Evolutionary conservation across 2,329 filamentous ascomycete genomes (phyloP).

Genomic region (Rutstroemia sp.): DNA sequence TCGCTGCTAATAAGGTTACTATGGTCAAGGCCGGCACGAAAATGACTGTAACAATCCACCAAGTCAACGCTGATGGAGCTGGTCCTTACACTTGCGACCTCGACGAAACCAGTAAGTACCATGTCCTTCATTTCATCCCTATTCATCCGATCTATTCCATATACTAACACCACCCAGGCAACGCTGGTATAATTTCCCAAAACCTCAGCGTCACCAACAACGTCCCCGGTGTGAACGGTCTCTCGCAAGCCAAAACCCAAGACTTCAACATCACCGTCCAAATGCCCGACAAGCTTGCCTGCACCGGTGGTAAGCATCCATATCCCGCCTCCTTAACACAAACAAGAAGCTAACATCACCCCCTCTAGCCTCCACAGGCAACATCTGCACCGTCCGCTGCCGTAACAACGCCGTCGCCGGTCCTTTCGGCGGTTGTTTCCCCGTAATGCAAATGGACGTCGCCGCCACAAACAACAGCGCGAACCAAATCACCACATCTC

Average conservation of each 20-base stretch:
- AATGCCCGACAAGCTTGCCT: conserved; percentile 43
- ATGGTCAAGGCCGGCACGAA: conserved; percentile 39
- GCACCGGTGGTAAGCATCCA: conserved; percentile 40
- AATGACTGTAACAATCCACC: conserved; percentile 45
- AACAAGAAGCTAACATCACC: background rate
- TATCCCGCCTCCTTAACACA: background rate
- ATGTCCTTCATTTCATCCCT: background rate
- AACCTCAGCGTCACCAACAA: conserved; percentile 50
- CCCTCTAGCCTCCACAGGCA: conserved; percentile 37
- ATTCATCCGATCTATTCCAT: background rate
- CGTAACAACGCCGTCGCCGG: conserved; percentile 50
- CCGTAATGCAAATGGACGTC: conserved; percentile 46
- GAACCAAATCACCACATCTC: conserved; percentile 38
- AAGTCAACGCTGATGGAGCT: conserved; percentile 47
- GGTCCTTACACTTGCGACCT: conserved; percentile 49
- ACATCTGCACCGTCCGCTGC: conserved; percentile 52
- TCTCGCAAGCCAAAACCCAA: conserved; percentile 36
- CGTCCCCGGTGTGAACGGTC: conserved; percentile 49
- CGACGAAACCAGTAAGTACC: conserved; percentile 35
- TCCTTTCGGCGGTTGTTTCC: conserved; percentile 51
- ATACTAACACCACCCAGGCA: conserved; percentile 9
- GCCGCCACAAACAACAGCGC: conserved; percentile 37
- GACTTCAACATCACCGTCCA: conserved; percentile 50
- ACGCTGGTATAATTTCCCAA: conserved; percentile 37
- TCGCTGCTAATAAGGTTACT: conserved; percentile 40